Conservation (phyloP, 2,329 filamentous ascomycete species). For the Macrophomina phaseolina region DNA sequence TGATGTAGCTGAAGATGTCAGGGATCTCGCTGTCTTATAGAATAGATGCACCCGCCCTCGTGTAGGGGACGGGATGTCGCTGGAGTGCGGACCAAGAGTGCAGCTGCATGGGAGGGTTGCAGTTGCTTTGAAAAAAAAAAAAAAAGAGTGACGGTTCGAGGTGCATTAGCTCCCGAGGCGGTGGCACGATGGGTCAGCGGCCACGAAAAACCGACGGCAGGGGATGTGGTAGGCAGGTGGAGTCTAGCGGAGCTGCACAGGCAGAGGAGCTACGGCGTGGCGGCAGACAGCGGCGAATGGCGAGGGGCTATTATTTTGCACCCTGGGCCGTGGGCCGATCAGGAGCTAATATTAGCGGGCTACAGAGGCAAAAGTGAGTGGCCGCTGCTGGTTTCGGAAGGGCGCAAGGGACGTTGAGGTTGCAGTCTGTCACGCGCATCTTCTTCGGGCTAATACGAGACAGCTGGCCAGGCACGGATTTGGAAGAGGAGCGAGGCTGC, state of each 20-base stretch:
- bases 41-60: neutral
- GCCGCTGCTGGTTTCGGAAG: neutral
- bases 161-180: constrained; percentile 7
- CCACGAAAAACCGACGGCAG: neutral
- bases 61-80: neutral
- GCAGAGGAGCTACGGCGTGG: neutral
- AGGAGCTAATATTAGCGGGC: constrained; percentile 16
- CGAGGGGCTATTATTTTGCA: neutral
- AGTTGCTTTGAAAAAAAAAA: neutral
- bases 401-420: neutral
- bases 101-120: constrained; percentile 1
- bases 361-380: neutral
- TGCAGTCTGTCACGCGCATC: constrained; percentile 16
- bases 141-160: neutral
- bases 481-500: neutral
- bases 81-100: neutral
- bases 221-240: constrained; percentile 5
- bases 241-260: neutral
- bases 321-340: neutral
- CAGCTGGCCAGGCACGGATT: neutral
- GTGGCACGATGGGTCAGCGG: constrained; percentile 20
- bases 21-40: constrained; percentile 11
- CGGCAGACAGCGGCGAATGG: neutral
- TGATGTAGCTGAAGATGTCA: neutral
- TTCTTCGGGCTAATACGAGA: constrained; percentile 2